phyloP scores from a whole-genome alignment of 2,329 filamentous ascomycete genomes.

The Apiospora rasikravindrae region DNA sequence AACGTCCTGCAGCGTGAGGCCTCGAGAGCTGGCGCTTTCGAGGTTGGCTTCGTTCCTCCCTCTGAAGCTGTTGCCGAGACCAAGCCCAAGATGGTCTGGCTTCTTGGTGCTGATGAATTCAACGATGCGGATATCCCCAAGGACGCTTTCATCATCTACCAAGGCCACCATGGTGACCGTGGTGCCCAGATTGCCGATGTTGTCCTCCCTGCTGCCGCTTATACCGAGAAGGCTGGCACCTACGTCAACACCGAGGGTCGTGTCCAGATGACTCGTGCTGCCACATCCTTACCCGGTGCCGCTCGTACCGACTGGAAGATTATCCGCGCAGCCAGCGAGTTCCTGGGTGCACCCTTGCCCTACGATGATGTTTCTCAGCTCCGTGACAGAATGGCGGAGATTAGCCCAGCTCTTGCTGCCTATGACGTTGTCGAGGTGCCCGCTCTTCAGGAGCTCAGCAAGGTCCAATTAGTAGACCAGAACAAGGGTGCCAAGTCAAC shows the following conservation, averaged over 20 bases:
- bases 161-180: constrained; percentile 95
- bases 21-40: constrained; percentile 90
- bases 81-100: constrained; percentile 93
- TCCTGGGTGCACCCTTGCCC: constrained; percentile 82
- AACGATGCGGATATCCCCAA: constrained; percentile 85
- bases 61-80: constrained; percentile 82
- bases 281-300: constrained; percentile 86
- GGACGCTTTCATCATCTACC: constrained; percentile 95
- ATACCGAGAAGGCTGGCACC: constrained; percentile 95
- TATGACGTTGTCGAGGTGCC: constrained; percentile 92
- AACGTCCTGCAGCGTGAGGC: constrained; percentile 95
- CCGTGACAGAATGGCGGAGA: constrained; percentile 92
- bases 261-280: constrained; percentile 90
- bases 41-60: constrained; percentile 91
- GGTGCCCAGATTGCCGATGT: constrained; percentile 94
- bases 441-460: constrained; percentile 76
- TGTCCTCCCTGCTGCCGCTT: constrained; percentile 90
- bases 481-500: constrained; percentile 86
- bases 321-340: constrained; percentile 89
- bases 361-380: constrained; percentile 93
- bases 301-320: constrained; percentile 99
- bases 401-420: constrained; percentile 85
- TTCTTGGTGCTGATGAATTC: constrained; percentile 94
- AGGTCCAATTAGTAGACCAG: constrained; percentile 93
- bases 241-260: constrained; percentile 98